phyloP scores from a whole-genome alignment of 2,329 filamentous ascomycete species.

The Didymella sp. region DNA sequence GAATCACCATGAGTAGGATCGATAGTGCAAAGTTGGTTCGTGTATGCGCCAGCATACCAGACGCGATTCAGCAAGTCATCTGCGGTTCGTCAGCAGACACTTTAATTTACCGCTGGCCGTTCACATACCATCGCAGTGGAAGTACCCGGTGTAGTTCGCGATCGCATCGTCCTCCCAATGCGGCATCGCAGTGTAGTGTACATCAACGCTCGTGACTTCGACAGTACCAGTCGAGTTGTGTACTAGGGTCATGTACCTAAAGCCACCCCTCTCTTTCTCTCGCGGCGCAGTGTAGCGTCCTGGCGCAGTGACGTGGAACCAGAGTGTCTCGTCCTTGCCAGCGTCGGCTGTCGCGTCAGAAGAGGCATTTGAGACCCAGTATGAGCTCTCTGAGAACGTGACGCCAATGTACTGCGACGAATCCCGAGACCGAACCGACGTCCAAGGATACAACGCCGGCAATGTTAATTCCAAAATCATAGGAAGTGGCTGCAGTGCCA shows the following conservation, averaged over 20 bases:
- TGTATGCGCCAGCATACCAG: slow-evolving; percentile 54
- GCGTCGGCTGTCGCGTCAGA: slow-evolving; percentile 57
- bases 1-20: slow-evolving; percentile 48
- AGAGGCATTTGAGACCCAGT: slow-evolving; percentile 58
- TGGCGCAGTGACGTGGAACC: slow-evolving; percentile 53
- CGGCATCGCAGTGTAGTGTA: slow-evolving; percentile 57
- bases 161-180: slow-evolving; percentile 50
- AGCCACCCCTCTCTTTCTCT: slow-evolving; percentile 54
- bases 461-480: slow-evolving; percentile 54
- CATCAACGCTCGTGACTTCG: slow-evolving; percentile 45
- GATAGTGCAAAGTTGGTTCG: slow-evolving; percentile 51
- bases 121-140: slow-evolving; percentile 49
- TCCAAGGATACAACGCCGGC: slow-evolving; percentile 50
- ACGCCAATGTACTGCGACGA: slow-evolving; percentile 52
- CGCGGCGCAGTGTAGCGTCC: slow-evolving; percentile 53
- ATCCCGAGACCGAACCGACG: slow-evolving; percentile 44
- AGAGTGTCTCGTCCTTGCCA: slow-evolving; percentile 58
- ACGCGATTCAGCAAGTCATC: slow-evolving; percentile 54
- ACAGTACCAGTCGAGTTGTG: slow-evolving; percentile 54
- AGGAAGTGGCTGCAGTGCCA: slow-evolving; percentile 49
- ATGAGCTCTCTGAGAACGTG: slow-evolving; percentile 52
- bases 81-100: slow-evolving; percentile 18
- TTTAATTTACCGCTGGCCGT: too few species aligned
- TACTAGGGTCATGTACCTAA: slow-evolving; percentile 56
- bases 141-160: slow-evolving; percentile 51